Percentiles rank a stretch among this genome's conserved stretches.
These are phyloP conservation scores for Evansstolkia leycettana DNA, from an alignment of 495 filamentous ascomycete genomes.

Conservation along the genomic window DNA sequence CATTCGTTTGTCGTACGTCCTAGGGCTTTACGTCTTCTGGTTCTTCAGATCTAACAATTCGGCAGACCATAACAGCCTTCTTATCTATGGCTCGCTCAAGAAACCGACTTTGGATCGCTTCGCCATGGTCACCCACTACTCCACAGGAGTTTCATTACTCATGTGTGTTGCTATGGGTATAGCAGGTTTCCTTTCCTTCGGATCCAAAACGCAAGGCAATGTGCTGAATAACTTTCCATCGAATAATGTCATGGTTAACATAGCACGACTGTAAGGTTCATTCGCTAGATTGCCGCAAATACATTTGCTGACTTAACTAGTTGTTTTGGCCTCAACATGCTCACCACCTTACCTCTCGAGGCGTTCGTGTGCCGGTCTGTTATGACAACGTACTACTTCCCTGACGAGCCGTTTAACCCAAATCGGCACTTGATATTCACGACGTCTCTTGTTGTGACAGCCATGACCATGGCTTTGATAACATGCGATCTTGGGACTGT, in stretches of 20 bases:
- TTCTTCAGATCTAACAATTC: conserved; percentile 1
- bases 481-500: conserved; percentile 90
- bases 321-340: conserved; percentile 96
- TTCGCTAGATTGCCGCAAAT: not conserved
- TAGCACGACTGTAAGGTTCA: conserved; percentile 64
- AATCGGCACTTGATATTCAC: conserved; percentile 79
- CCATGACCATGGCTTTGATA: conserved; percentile 64
- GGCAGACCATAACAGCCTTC: conserved; percentile 81
- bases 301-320: conserved; percentile 13
- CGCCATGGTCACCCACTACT: conserved; percentile 81
- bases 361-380: conserved; percentile 96
- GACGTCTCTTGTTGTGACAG: conserved; percentile 62
- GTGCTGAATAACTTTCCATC: conserved; percentile 95
- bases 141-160: conserved; percentile 73
- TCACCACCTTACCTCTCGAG: conserved; percentile 91
- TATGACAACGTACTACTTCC: conserved; percentile 89
- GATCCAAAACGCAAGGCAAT: conserved; percentile 82
- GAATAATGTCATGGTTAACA: conserved; percentile 82
- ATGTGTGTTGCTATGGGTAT: conserved; percentile 84
- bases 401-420: conserved; percentile 64
- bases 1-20: conserved; percentile 70
- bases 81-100: conserved; percentile 93
- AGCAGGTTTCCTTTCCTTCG: conserved; percentile 83
- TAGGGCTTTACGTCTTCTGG: not conserved
- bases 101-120: conserved; percentile 94